Conservation (phyloP, 2,329 filamentous ascomycete species). For the Nemania sp. region DNA sequence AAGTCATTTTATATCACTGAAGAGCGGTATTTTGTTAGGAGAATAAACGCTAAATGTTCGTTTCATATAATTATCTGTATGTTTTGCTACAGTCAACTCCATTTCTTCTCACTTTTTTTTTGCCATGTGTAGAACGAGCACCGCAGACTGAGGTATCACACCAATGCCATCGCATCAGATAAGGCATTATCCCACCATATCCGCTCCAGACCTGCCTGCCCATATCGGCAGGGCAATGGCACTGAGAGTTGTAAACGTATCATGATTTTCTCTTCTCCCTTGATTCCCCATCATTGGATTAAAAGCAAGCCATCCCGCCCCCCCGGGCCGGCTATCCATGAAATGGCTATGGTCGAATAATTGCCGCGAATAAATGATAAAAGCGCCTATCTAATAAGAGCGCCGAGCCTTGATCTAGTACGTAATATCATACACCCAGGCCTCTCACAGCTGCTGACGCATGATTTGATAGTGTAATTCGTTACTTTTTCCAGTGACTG, state of each 20-base stretch:
- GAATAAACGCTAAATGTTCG: slow-evolving; percentile 8
- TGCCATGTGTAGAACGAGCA: not conserved
- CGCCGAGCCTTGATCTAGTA: slow-evolving; percentile 17
- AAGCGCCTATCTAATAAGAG: slow-evolving; percentile 17
- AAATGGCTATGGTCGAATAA: not conserved
- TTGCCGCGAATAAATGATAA: slow-evolving; percentile 12
- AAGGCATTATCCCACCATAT: not conserved
- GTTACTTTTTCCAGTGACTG: too few species aligned
- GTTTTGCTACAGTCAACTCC: slow-evolving; percentile 9
- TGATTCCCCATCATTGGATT: not conserved
- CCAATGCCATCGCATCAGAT: not conserved
- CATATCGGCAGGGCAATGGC: slow-evolving; percentile 11
- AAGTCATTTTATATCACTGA: not conserved
- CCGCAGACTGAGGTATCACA: not conserved
- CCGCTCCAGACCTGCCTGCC: not conserved
- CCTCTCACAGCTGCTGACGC: not conserved
- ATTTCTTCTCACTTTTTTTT: not conserved
- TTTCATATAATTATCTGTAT: slow-evolving; percentile 17
- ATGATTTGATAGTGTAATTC: too few species aligned
- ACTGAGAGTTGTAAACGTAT: slow-evolving; percentile 21
- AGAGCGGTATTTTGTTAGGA: not conserved
- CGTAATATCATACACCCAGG: slow-evolving; percentile 15
- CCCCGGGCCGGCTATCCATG: not conserved
- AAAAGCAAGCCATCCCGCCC: not conserved
- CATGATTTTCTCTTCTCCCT: slow-evolving; percentile 5